Percentiles rank a stretch among this genome's conserved stretches.
Evolutionary conservation across 768 basidiomycete genomes (phyloP).

Genomic region (Macrolepiota fuliginosa): DNA sequence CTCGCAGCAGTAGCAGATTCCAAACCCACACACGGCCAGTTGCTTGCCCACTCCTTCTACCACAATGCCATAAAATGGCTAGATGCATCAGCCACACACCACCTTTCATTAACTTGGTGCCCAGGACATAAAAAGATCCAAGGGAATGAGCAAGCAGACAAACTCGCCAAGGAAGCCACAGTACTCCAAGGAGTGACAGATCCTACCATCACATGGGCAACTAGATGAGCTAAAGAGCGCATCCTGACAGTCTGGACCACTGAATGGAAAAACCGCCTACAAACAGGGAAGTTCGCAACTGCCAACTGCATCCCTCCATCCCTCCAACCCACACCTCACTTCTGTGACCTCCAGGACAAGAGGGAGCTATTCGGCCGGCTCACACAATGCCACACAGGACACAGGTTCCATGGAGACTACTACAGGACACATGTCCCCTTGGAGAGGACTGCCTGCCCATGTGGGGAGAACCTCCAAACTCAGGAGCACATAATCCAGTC

Average conservation of each 20-base stretch:
- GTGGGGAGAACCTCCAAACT: neutral
- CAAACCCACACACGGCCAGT: slow-evolving; percentile 19
- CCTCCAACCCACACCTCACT: neutral
- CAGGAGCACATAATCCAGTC: neutral
- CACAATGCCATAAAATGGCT: slow-evolving; percentile 11
- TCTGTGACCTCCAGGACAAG: neutral
- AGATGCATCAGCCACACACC: neutral
- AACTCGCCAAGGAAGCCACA: too few relatives aligned
- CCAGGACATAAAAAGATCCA: too few relatives aligned
- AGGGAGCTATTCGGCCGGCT: neutral
- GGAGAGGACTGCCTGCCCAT: neutral
- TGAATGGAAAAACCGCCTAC: neutral
- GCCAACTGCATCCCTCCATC: neutral
- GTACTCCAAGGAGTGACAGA: too few relatives aligned
- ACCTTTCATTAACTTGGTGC: slow-evolving; percentile 19
- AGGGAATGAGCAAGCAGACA: too few relatives aligned
- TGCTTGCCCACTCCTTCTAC: slow-evolving; percentile 17
- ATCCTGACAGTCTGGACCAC: neutral
- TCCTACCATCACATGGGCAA: too few relatives aligned
- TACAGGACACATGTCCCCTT: neutral
- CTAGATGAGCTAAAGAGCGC: neutral
- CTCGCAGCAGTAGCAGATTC: slow-evolving; percentile 19
- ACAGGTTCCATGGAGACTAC: neutral
- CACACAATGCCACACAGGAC: neutral
- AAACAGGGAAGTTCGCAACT: neutral